Percentiles rank a stretch among this genome's conserved stretches.
Conservation (phyloP, 2,329 filamentous ascomycete species). For the Penicillium palitans region DNA sequence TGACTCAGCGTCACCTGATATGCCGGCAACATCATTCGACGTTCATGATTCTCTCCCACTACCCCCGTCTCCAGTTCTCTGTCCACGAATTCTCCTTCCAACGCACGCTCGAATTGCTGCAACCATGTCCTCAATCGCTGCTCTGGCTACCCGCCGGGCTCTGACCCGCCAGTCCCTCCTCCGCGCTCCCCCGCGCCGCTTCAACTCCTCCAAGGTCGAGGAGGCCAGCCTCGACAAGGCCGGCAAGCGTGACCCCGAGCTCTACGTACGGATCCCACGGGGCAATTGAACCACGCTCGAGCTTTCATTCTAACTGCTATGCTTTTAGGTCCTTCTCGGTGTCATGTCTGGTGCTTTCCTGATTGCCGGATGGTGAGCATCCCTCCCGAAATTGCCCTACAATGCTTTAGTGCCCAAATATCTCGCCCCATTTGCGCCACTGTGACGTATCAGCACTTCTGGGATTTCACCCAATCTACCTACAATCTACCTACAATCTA, state of each 20-base stretch:
- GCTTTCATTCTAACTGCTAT: constrained; percentile 19
- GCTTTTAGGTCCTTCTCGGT: constrained; percentile 74
- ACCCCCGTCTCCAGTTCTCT: constrained; percentile 24
- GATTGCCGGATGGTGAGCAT: constrained; percentile 71
- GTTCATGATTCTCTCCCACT: constrained; percentile 34
- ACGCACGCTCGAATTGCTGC: constrained; percentile 19
- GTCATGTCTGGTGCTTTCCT: constrained; percentile 88
- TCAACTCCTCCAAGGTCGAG: constrained; percentile 46
- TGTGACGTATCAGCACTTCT: constrained; percentile 12
- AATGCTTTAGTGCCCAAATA: constrained; percentile 9
- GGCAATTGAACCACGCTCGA: constrained; percentile 11
- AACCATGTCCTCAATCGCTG: constrained; percentile 46
- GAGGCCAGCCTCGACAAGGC: constrained; percentile 59
- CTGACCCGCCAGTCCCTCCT: constrained; percentile 42
- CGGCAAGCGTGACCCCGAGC: constrained; percentile 70
- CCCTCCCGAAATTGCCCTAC: constrained; percentile 14
- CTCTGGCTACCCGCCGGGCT: constrained; percentile 44
- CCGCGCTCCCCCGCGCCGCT: constrained; percentile 45
- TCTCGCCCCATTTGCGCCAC: constrained; percentile 11
- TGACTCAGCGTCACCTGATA: constrained; percentile 33
- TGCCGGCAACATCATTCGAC: constrained; percentile 38
- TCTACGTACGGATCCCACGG: constrained; percentile 59
- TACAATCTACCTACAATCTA: too few relatives aligned
- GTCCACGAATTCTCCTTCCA: constrained; percentile 18
- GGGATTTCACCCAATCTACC: background rate